Evolutionary conservation across 495 filamentous ascomycete genomes (phyloP).

Genomic region (Articulospora tetracladia): DNA sequence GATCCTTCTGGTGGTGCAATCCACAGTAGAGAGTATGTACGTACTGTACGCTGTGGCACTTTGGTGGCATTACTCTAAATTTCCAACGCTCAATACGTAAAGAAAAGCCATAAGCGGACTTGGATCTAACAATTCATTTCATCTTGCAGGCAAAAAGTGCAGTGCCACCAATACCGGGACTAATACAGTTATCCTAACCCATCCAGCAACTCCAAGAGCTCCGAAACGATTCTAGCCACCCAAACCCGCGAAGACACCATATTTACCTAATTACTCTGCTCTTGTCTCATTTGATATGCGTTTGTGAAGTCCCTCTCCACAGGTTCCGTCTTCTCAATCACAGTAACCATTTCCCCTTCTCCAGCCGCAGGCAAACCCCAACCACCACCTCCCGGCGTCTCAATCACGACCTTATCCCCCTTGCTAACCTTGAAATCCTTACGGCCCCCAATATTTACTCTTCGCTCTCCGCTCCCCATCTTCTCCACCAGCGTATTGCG

Average conservation of each 20-base stretch:
- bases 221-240: neutral
- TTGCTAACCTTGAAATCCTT: conserved; percentile 57
- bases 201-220: neutral
- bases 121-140: neutral
- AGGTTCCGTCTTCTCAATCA: neutral
- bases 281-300: conserved; percentile 2
- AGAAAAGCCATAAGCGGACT: neutral
- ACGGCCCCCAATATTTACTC: conserved; percentile 63
- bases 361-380: conserved; percentile 31
- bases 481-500: conserved; percentile 14
- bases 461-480: conserved; percentile 27
- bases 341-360: neutral
- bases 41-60: too few relatives aligned
- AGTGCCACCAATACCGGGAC: neutral
- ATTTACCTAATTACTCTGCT: conserved; percentile 7
- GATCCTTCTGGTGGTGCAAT: too few relatives aligned
- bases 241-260: neutral
- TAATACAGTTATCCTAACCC: neutral
- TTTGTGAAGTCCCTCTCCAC: neutral
- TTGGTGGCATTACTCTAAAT: too few relatives aligned
- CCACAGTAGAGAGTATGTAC: too few relatives aligned
- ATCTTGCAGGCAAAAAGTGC: neutral
- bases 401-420: conserved; percentile 61
- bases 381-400: conserved; percentile 52
- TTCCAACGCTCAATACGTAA: too few relatives aligned